Evolutionary conservation across 306 rosid genomes (phyloP), one percentile per base, ranked within the genome.

Genomic region (Quercus mongolica): DNA sequence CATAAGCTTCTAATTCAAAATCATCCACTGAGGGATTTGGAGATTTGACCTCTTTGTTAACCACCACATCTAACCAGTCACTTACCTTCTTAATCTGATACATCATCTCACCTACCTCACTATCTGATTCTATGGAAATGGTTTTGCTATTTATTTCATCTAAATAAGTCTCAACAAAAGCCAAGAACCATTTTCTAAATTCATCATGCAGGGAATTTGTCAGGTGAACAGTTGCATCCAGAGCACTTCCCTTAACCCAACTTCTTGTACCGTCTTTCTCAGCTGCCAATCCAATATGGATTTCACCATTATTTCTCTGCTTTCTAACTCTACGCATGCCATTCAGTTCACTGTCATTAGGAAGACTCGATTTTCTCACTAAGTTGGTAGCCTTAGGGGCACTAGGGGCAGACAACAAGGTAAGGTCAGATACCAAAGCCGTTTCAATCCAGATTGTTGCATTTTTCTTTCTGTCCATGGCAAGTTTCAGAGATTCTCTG

Each of bases 41-140:
- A 46, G 57, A 41, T 38, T 57, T 57, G 3, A 49, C 49, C 5
- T 49, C 68, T 74, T 57, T 18, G n/a, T 71, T 35, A 10, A 69
- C 59, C 75, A 71, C 65, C 75, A 54, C 68, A 63, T 83, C 75
- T 71, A 86, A 80, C 83, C 83, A 78, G 25, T 81, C 87, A 54
- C 75, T 74, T 21, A 86, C 78, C 44, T 67, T 83, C 87, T 86
- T 86, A 64, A 83, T 78, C 63, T 71, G 74, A 25, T 80, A 74
- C 87, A 86, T 83, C 58, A 72, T 83, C 65, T 78, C 83, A 31
- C 78, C 85, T 17, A 81, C 75, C 30, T 83, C 71, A 25, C 25
- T 26, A 54, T 80, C 71, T n/a, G 81, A 83, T 67, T 74, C 83
- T 63, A 70, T 57, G 7, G 67, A 52, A n/a, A 35, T 51, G 12